A percentile compares a stretch with the other conserved stretches of the same genome.
Evolutionary conservation across 768 basidiomycete genomes (phyloP).

Genomic region (Xerocomus brunneocitrinus): DNA sequence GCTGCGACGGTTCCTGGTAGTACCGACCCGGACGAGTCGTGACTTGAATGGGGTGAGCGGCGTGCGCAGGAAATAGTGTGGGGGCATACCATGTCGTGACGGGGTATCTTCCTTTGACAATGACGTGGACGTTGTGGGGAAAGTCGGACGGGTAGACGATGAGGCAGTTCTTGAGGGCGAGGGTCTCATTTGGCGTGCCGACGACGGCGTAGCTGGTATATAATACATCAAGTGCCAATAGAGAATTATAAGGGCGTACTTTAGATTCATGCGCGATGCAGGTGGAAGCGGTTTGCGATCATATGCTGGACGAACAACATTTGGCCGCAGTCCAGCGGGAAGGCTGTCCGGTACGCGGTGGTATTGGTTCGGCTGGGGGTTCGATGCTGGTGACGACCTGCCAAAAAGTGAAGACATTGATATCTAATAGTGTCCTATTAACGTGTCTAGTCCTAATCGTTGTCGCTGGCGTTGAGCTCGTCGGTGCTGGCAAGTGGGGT

Average conservation of each 20-base stretch:
- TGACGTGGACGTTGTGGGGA: slow-evolving; percentile 62
- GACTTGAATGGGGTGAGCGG: slow-evolving; percentile 44
- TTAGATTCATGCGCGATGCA: slow-evolving; percentile 28
- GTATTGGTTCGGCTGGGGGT: slow-evolving; percentile 39
- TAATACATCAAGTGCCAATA: not conserved
- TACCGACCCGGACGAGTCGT: slow-evolving; percentile 74
- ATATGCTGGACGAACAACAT: slow-evolving; percentile 30
- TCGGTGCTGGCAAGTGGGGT: not conserved
- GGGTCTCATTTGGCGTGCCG: slow-evolving; percentile 54
- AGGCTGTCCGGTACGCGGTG: slow-evolving; percentile 40
- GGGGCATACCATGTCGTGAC: slow-evolving; percentile 66
- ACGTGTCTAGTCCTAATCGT: not conserved
- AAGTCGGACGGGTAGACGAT: slow-evolving; percentile 81
- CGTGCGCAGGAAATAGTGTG: not conserved
- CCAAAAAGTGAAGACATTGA: slow-evolving; percentile 41
- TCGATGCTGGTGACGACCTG: slow-evolving; percentile 28
- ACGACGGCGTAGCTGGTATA: slow-evolving; percentile 50
- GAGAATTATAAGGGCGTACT: slow-evolving; percentile 9
- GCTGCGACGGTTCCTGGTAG: slow-evolving; percentile 69
- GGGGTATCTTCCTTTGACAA: slow-evolving; percentile 67
- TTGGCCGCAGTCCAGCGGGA: slow-evolving; percentile 33
- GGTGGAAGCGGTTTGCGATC: slow-evolving; percentile 39
- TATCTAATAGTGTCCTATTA: not conserved
- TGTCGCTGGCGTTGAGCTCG: not conserved
- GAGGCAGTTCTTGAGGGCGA: slow-evolving; percentile 78